Percentiles rank a stretch among this genome's conserved stretches.
Conservation (phyloP, 208 protist species). For the Leishmania aethiopica region DNA sequence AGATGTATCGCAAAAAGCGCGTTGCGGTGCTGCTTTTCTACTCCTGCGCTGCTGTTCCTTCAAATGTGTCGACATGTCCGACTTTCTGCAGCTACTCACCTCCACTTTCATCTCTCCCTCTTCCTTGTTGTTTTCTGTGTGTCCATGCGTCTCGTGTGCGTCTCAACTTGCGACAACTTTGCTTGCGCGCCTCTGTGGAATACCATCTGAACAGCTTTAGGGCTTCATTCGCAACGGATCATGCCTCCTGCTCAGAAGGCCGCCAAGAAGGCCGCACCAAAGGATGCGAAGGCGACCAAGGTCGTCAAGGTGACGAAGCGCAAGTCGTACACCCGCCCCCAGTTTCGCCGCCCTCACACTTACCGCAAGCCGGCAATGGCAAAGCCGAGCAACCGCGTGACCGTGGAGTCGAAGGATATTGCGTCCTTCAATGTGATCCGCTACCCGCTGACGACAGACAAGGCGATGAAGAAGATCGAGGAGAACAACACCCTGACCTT, state of each 20-base stretch:
- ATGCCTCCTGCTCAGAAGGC: conserved; percentile 63
- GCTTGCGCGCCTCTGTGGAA: not conserved
- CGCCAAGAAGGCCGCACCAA: conserved; percentile 57
- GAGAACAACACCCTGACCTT: conserved; percentile 99
- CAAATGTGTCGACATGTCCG: not conserved
- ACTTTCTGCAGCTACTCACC: not conserved
- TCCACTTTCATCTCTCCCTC: not conserved
- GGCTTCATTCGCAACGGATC: conserved; percentile 13
- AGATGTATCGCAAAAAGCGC: not conserved
- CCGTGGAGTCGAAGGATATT: conserved; percentile 76
- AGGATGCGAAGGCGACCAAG: conserved; percentile 74
- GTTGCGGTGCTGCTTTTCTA: not conserved
- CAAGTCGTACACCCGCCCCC: conserved; percentile 96
- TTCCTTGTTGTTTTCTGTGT: not conserved
- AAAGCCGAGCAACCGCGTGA: conserved; percentile 93
- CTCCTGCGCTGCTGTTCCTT: not conserved
- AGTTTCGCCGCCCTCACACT: conserved; percentile 98
- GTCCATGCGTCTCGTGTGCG: not conserved
- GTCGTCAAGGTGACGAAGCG: conserved; percentile 88
- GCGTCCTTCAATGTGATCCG: conserved; percentile 95
- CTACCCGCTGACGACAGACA: conserved; percentile 98
- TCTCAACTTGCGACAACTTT: not conserved
- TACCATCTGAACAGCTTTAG: not conserved
- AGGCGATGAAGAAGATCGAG: conserved; percentile 99
- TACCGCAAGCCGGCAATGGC: conserved; percentile 86